Evolutionary conservation across 768 basidiomycete genomes (phyloP).

Genomic region (Auriscalpium vulgare): DNA sequence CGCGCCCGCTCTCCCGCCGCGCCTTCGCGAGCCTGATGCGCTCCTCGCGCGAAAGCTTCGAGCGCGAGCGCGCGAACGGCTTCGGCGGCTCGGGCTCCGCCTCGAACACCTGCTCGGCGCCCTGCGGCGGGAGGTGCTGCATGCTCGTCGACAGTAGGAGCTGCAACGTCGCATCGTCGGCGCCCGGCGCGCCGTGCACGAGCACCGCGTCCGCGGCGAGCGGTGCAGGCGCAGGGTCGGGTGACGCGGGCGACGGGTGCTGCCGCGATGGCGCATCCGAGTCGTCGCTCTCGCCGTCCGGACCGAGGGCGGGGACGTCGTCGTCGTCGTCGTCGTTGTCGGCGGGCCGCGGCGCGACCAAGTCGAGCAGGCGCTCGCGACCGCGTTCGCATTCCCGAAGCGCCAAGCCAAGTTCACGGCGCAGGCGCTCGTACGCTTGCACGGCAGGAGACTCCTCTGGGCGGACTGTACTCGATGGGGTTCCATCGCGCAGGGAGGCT

Average conservation of each 20-base stretch:
- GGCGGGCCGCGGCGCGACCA: slow-evolving; percentile 38
- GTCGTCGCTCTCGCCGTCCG: slow-evolving; percentile 39
- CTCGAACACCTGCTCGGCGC: slow-evolving; percentile 81
- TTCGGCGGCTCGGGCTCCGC: slow-evolving; percentile 38
- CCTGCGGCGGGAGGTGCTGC: slow-evolving; percentile 51
- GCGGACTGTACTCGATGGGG: neutral
- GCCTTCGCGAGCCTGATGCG: slow-evolving; percentile 55
- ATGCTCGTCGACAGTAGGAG: slow-evolving; percentile 43
- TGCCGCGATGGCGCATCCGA: slow-evolving; percentile 35
- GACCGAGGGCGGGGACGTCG: slow-evolving; percentile 35
- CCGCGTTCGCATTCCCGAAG: slow-evolving; percentile 80
- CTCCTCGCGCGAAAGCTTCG: slow-evolving; percentile 67
- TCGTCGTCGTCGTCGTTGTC: slow-evolving; percentile 31
- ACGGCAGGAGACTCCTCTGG: slow-evolving; percentile 36
- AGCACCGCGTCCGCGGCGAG: slow-evolving; percentile 23
- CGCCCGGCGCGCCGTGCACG: slow-evolving; percentile 12
- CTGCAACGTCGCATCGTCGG: slow-evolving; percentile 52
- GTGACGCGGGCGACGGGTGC: slow-evolving; percentile 22
- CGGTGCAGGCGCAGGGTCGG: neutral
- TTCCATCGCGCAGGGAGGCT: slow-evolving; percentile 37
- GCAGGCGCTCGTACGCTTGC: slow-evolving; percentile 65
- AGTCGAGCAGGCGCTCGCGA: slow-evolving; percentile 50
- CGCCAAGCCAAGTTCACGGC: slow-evolving; percentile 70
- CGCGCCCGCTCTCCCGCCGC: slow-evolving; percentile 37
- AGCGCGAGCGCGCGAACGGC: slow-evolving; percentile 46